Percentiles rank a stretch among this genome's conserved stretches.
Conservation (phyloP, 192 early-diverging fungal species). For the Linnemannia elongata region DNA sequence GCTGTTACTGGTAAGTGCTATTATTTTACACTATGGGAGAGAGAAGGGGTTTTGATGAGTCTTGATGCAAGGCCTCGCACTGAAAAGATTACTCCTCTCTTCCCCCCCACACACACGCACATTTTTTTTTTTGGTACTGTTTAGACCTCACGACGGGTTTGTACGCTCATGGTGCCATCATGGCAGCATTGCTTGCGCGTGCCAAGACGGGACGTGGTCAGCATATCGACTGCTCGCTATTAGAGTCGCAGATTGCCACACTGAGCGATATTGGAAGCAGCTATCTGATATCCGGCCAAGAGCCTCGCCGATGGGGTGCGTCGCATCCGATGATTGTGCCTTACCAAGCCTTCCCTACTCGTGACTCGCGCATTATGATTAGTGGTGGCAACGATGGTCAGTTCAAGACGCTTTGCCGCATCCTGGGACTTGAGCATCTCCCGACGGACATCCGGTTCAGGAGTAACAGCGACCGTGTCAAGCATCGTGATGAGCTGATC, state of each 20-base stretch:
- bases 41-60: too few species aligned
- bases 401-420: constrained; percentile 75
- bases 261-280: constrained; percentile 92
- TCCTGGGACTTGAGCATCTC: constrained; percentile 66
- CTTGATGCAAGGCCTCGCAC: background rate
- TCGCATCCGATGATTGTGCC: constrained; percentile 93
- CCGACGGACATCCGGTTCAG: constrained; percentile 65
- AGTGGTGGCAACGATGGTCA: constrained; percentile 93
- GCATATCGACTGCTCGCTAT: constrained; percentile 86
- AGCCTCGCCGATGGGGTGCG: constrained; percentile 89
- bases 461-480: constrained; percentile 82
- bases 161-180: constrained; percentile 90
- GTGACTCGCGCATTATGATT: constrained; percentile 85
- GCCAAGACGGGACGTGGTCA: constrained; percentile 77
- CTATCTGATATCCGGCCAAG: constrained; percentile 86
- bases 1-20: constrained; percentile 79
- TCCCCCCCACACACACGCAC: too few species aligned
- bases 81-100: background rate
- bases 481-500: constrained; percentile 76
- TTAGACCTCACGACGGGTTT: constrained; percentile 77
- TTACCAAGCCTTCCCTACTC: constrained; percentile 87
- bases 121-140: background rate
- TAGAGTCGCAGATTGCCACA: constrained; percentile 89
- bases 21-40: background rate
- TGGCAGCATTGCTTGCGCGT: constrained; percentile 86